A percentile compares a stretch with the other conserved stretches of the same genome.
These are phyloP conservation scores for Bretschneidera sinensis DNA, from an alignment of 345 rosid genomes.

Conservation along the genomic window DNA sequence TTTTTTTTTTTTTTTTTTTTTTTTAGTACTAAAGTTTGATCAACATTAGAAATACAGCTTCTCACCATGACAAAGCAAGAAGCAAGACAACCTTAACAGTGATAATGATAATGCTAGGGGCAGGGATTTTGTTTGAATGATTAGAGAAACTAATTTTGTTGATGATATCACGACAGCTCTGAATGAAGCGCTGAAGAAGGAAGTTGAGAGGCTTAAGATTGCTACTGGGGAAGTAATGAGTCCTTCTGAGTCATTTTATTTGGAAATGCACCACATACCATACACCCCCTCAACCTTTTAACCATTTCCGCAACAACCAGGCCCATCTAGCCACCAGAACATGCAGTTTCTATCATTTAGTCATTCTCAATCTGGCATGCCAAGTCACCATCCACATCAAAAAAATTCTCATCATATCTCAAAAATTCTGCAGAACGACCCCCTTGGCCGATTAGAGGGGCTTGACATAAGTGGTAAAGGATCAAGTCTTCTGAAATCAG, in stretches of 20 bases:
- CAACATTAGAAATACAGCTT: constrained; percentile 59
- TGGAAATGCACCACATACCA: constrained; percentile 46
- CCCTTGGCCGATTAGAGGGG: constrained; percentile 42
- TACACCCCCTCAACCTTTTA: constrained; percentile 29
- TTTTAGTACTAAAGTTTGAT: constrained; percentile 46
- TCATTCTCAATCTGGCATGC: constrained; percentile 21
- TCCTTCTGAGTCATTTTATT: constrained; percentile 35
- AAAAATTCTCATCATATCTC: constrained; percentile 17
- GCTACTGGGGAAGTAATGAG: constrained; percentile 50
- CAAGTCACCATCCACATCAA: constrained; percentile 9
- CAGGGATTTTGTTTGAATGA: background rate
- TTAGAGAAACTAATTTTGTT: background rate
- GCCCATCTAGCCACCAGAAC: constrained; percentile 23
- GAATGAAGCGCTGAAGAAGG: constrained; percentile 61
- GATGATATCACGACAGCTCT: constrained; percentile 33
- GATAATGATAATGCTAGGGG: background rate
- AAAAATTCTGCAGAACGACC: constrained; percentile 37
- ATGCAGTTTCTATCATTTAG: constrained; percentile 33
- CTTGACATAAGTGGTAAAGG: constrained; percentile 55
- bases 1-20: no score
- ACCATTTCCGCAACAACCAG: constrained; percentile 31
- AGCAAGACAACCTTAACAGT: constrained; percentile 19
- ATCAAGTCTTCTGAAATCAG: constrained; percentile 44
- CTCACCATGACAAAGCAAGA: constrained; percentile 36
- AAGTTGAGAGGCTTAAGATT: constrained; percentile 58